phyloP scores from a whole-genome alignment of 257 asterid species.

The Nicotiana noctiflora region DNA sequence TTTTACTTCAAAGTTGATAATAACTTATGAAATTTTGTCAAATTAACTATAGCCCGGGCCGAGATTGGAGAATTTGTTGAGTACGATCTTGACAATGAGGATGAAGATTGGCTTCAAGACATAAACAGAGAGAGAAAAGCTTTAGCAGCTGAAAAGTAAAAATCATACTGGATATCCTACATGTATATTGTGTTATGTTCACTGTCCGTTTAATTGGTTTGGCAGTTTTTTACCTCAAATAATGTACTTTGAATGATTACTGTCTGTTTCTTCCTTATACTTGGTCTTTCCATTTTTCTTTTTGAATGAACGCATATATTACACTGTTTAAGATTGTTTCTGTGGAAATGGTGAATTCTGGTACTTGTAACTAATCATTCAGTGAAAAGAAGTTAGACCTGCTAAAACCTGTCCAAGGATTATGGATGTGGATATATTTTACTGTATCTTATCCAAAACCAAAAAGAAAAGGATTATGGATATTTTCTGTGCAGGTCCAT shows the following conservation, averaged over 20 bases:
- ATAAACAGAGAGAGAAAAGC: conserved; percentile 65
- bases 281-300: neutral
- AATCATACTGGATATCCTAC: conserved; percentile 8
- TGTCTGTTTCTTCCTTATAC: neutral
- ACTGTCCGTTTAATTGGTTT: neutral
- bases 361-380: conserved; percentile 5
- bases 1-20: conserved; percentile 9
- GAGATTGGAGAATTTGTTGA: conserved; percentile 97
- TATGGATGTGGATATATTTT: neutral
- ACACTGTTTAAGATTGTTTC: neutral
- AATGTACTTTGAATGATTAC: neutral
- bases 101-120: conserved; percentile 93
- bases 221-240: neutral
- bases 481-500: neutral
- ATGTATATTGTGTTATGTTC: neutral
- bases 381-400: neutral
- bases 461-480: neutral
- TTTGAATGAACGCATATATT: neutral
- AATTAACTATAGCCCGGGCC: conserved; percentile 66
- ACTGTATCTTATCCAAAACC: neutral
- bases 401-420: neutral
- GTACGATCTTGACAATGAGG: conserved; percentile 98
- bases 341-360: neutral
- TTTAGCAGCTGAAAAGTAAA: conserved; percentile 75
- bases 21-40: conserved; percentile 11